Evolutionary conservation across 106 monocot genomes (phyloP), one percentile per base, ranked within the genome.

Genomic region (Platanthera zijinensis): DNA sequence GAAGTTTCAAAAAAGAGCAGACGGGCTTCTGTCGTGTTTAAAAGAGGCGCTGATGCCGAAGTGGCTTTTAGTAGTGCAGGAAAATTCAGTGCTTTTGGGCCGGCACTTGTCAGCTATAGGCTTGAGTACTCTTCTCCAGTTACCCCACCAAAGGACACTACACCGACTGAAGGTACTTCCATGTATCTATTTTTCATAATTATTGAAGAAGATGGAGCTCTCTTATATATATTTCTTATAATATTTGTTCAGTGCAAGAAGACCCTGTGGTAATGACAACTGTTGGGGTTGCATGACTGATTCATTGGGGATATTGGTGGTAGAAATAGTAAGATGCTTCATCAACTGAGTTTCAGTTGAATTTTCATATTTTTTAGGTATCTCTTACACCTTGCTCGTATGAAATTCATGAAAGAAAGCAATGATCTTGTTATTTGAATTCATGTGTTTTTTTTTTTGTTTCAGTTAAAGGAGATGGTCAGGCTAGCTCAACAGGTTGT

Each of bases 31-130:
- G 84, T 93, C 32, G 81, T 97, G 15, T 97, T 97, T 76, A 89
- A 84, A 57, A 91, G 81, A 56, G 86, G 81, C 51, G 78, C 81
- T 83, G 93, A 97, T 93, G 96, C 96, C 63, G 93, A 97, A 75
- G 80, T 75, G 25, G 93, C 96, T 79, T 97, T 93, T 70, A 89
- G 90, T 57, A 84, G 84, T 82, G 84, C 89, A 54, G 87, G 93
- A 52, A 92, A 89, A 70, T 87, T 74, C 52, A 84, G 89, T 78
- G 78, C 89, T 50, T 96, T 93, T 89, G 90, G 96, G 12, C 86
- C 92, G 8, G 73, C 83, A 28, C 93, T 90, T 82, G 21, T 87
- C 11, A 96, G 93, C 74, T 96, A 90, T 59, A 75, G 83, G 52
- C 92, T 96, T 10, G 88, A 59, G 73, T 77, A 83, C 76, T 85